phyloP scores from a whole-genome alignment of 1,139 yeast species.

The Blastobotrys persicus region DNA sequence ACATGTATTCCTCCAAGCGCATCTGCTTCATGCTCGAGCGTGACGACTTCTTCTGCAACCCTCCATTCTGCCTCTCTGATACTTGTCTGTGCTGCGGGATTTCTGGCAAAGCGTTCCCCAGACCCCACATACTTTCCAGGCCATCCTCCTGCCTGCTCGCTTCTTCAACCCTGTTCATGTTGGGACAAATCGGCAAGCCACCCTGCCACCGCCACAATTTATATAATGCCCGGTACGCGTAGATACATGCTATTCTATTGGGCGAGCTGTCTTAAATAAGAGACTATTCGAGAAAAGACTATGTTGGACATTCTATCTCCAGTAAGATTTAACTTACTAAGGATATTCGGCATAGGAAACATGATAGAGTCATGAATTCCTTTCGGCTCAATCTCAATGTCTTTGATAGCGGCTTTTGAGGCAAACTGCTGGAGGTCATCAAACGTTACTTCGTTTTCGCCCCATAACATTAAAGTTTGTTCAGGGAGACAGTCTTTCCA shows the following conservation, averaged over 20 bases:
- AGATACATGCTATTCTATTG: neutral
- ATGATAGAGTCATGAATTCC: conserved; percentile 10
- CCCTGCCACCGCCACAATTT: neutral
- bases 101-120: neutral
- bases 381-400: neutral
- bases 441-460: conserved; percentile 2
- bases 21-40: conserved; percentile 16
- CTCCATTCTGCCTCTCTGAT: neutral
- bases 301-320: conserved; percentile 6
- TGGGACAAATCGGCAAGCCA: neutral
- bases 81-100: neutral
- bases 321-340: neutral
- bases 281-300: neutral
- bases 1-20: conserved; percentile 36
- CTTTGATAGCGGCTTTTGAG: neutral
- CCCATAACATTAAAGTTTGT: conserved; percentile 6
- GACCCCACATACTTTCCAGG: neutral
- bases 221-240: neutral
- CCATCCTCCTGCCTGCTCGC: neutral
- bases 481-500: conserved; percentile 8
- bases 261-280: too few species aligned
- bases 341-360: conserved; percentile 2
- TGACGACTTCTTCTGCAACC: neutral
- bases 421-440: conserved; percentile 9
- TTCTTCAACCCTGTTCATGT: neutral